A percentile compares a stretch with the other conserved stretches of the same genome.
Evolutionary conservation across 805 yeast genomes (phyloP).

Genomic region (Geotrichum ghanense): DNA sequence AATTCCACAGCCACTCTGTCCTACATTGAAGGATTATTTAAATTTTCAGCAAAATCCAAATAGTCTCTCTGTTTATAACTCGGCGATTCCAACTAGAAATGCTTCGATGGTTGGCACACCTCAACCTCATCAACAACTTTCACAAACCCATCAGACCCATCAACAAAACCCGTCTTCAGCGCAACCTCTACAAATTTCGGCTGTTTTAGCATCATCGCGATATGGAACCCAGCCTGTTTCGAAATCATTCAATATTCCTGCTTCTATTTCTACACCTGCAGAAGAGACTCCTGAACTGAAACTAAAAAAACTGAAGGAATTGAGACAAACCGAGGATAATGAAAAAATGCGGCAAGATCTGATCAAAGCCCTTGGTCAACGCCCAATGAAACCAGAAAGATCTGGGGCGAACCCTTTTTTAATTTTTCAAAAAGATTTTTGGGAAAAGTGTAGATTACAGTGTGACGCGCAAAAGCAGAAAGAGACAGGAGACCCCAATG

Average conservation of each 20-base stretch:
- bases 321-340: constrained; percentile 20
- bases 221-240: not conserved
- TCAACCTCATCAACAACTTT: not conserved
- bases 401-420: constrained; percentile 30
- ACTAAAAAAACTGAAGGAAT: constrained; percentile 19
- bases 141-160: not conserved
- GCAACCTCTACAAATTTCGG: constrained; percentile 4
- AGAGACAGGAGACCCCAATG: constrained; percentile 21
- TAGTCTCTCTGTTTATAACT: not conserved
- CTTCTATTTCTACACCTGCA: not conserved
- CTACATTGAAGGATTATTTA: constrained; percentile 6
- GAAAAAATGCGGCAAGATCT: constrained; percentile 26
- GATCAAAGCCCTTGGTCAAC: constrained; percentile 26
- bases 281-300: constrained; percentile 16
- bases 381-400: constrained; percentile 29
- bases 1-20: constrained; percentile 27
- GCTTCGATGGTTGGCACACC: not conserved
- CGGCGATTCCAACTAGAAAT: not conserved
- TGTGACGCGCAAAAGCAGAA: constrained; percentile 25
- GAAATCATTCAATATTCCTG: not conserved
- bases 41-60: not conserved
- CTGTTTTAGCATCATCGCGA: not conserved
- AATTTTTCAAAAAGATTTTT: constrained; percentile 30
- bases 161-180: constrained; percentile 1
- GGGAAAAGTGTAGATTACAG: constrained; percentile 29